These are phyloP conservation scores for Blastocystis sp. DNA, from an alignment of 352 stramenopile genomes.

Conservation along the genomic window DNA sequence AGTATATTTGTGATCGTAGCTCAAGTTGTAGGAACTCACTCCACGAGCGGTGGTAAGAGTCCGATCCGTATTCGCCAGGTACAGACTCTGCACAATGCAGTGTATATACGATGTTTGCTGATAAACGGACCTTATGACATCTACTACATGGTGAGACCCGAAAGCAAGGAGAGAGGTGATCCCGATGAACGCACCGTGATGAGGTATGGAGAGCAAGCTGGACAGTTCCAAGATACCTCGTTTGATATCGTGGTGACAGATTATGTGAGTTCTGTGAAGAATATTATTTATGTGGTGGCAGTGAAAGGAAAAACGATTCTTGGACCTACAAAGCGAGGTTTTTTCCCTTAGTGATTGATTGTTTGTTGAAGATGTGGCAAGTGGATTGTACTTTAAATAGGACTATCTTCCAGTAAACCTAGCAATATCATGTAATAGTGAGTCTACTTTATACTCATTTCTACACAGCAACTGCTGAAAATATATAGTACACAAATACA, in stretches of 20 bases:
- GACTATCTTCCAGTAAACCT: not conserved
- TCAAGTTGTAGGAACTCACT: not conserved
- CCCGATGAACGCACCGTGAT: constrained; percentile 5
- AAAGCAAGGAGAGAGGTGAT: not conserved
- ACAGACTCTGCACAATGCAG: constrained; percentile 12
- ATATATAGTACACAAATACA: not conserved
- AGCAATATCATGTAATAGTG: not conserved
- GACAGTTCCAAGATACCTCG: constrained; percentile 23
- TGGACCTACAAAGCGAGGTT: not conserved
- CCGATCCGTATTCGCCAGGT: constrained; percentile 39
- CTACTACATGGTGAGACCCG: constrained; percentile 45
- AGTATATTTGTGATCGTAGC: not conserved
- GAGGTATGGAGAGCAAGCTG: constrained; percentile 28
- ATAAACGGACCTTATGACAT: constrained; percentile 23
- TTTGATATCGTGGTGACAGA: constrained; percentile 61
- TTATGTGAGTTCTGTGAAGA: constrained; percentile 44
- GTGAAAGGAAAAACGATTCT: constrained; percentile 4
- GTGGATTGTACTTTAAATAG: not conserved
- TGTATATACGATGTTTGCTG: constrained; percentile 21
- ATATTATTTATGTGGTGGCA: constrained; percentile 32
- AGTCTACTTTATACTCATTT: too few relatives aligned
- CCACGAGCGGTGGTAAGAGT: not conserved
- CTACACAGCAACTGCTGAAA: too few relatives aligned
- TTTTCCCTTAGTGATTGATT: not conserved
- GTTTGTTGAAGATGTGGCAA: not conserved